Evolutionary conservation across 768 basidiomycete species (phyloP).

Genomic region (Auriscalpium vulgare): DNA sequence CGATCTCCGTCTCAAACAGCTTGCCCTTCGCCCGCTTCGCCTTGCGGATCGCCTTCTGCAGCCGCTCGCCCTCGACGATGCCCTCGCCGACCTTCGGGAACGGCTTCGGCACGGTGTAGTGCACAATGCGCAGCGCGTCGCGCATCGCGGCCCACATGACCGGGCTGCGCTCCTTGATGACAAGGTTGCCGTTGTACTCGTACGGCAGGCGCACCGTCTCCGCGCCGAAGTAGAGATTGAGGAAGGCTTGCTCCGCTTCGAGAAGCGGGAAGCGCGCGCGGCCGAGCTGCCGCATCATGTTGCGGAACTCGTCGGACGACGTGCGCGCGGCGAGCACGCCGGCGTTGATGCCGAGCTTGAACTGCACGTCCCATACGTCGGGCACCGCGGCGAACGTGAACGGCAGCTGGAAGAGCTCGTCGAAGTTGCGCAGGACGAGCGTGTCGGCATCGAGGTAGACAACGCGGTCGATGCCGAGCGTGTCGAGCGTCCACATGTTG

Average conservation of each 20-base stretch:
- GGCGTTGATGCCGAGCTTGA: constrained; percentile 30
- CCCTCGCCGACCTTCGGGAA: constrained; percentile 17
- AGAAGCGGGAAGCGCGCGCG: constrained; percentile 29
- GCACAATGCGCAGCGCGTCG: constrained; percentile 25
- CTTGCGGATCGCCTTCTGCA: constrained; percentile 15
- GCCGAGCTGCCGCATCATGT: constrained; percentile 29
- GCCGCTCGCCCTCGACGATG: constrained; percentile 14
- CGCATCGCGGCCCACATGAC: constrained; percentile 24
- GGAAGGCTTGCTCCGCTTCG: constrained; percentile 37
- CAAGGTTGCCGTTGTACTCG: constrained; percentile 30
- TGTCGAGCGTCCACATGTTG: constrained; percentile 31
- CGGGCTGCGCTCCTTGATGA: constrained; percentile 24
- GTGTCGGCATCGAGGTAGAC: constrained; percentile 39
- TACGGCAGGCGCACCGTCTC: constrained; percentile 27
- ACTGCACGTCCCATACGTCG: constrained; percentile 30
- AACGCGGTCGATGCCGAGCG: constrained; percentile 22
- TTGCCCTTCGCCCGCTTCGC: constrained; percentile 10
- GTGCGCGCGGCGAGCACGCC: constrained; percentile 28
- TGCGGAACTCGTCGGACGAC: constrained; percentile 19
- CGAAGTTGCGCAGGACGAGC: constrained; percentile 33
- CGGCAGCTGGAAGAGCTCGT: constrained; percentile 36
- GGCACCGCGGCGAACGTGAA: constrained; percentile 35
- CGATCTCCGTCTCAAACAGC: constrained; percentile 15
- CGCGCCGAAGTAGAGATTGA: constrained; percentile 29
- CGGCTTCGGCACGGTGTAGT: constrained; percentile 26